A percentile compares a stretch with the other conserved stretches of the same genome.
phyloP scores from a whole-genome alignment of 1,139 yeast species.

The Kodamaea suecica region DNA sequence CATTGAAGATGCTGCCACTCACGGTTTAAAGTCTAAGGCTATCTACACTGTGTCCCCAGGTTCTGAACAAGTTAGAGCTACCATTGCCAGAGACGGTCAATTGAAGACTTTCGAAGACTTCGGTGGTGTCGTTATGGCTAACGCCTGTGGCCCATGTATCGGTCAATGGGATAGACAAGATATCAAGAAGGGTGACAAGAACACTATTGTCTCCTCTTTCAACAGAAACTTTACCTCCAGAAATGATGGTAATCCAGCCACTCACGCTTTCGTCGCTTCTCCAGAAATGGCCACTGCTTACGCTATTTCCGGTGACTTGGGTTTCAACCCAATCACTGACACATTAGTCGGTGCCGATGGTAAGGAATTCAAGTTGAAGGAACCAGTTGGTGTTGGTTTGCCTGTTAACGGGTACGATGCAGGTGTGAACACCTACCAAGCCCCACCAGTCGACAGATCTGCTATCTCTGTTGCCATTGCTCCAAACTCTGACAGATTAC shows the following conservation, averaged over 20 bases:
- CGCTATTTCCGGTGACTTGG: conserved; percentile 95
- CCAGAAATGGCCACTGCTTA: conserved; percentile 97
- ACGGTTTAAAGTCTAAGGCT: conserved; percentile 88
- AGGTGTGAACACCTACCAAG: conserved; percentile 96
- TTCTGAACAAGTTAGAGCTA: conserved; percentile 98
- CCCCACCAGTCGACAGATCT: conserved; percentile 90
- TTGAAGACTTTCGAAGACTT: conserved; percentile 83
- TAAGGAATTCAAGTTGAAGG: conserved; percentile 88
- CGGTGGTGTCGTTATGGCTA: conserved; percentile 95
- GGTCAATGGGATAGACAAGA: conserved; percentile 99
- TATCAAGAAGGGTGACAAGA: conserved; percentile 95
- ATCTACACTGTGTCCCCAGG: conserved; percentile 97
- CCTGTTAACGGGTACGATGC: conserved; percentile 91
- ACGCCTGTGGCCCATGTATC: conserved; percentile 99
- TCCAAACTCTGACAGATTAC: conserved; percentile 72
- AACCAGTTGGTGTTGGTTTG: conserved; percentile 90
- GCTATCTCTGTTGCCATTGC: conserved; percentile 70
- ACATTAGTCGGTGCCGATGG: conserved; percentile 91
- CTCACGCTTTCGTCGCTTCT: conserved; percentile 97
- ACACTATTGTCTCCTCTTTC: conserved; percentile 97
- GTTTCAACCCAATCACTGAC: conserved; percentile 98
- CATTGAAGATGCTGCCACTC: conserved; percentile 84
- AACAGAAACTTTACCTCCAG: conserved; percentile 99
- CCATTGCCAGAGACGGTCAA: conserved; percentile 97
- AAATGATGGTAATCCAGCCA: conserved; percentile 98